Evolutionary conservation across 2,329 filamentous ascomycete species (phyloP).

Genomic region (Alternaria hordeiaustralica): DNA sequence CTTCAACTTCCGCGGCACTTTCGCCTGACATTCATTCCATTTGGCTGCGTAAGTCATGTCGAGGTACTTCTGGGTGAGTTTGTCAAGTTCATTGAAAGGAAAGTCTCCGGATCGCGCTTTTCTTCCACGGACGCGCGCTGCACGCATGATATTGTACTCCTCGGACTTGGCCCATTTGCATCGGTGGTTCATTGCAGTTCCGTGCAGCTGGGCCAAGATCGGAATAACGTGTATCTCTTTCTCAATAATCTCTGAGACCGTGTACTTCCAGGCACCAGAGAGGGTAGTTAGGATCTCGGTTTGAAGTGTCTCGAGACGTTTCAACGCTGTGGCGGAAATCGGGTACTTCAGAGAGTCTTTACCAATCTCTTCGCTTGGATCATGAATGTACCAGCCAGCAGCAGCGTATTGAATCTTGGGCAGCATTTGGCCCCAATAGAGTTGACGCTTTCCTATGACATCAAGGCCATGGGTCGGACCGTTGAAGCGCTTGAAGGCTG

Average conservation of each 20-base stretch:
- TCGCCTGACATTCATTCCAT: too few species aligned
- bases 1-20: too few species aligned
- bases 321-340: background rate
- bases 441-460: background rate
- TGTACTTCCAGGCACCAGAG: background rate
- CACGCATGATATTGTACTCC: background rate
- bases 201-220: background rate
- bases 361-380: background rate
- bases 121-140: too few species aligned
- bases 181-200: background rate
- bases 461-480: background rate
- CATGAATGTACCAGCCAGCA: slow-evolving; percentile 1
- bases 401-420: background rate
- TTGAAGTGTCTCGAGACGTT: background rate
- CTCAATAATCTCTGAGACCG: background rate
- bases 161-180: background rate
- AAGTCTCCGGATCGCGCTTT: too few species aligned
- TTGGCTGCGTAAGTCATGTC: too few species aligned
- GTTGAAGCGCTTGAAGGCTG: background rate
- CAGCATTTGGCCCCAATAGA: background rate
- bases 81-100: too few species aligned
- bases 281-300: background rate
- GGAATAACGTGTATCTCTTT: background rate
- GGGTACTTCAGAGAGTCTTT: background rate
- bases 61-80: background rate